phyloP scores from a whole-genome alignment of 495 filamentous ascomycete genomes.

The Hypoxylon intermedium region DNA sequence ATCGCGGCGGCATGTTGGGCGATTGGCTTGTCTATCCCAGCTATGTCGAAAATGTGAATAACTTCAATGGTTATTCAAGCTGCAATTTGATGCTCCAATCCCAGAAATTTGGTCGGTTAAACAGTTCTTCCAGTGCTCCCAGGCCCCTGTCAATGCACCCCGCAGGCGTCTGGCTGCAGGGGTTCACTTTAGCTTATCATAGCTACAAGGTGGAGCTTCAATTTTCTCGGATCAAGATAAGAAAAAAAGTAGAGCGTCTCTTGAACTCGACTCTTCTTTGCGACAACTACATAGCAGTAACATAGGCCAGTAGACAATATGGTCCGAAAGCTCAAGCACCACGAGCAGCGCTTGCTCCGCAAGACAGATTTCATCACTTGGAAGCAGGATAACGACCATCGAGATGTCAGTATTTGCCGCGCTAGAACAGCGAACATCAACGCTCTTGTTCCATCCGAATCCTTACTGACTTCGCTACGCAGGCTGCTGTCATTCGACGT shows the following conservation, averaged over 20 bases:
- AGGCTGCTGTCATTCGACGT: conserved; percentile 73
- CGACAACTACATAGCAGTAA: conserved; percentile 5
- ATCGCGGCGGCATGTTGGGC: conserved; percentile 42
- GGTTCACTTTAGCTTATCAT: conserved; percentile 30
- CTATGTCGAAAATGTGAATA: no score
- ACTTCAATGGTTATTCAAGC: no score
- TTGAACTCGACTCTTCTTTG: conserved; percentile 11
- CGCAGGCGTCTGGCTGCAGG: conserved; percentile 14
- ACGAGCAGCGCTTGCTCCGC: conserved; percentile 78
- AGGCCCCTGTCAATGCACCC: conserved; percentile 12
- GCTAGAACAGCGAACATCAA: not conserved
- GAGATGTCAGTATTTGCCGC: conserved; percentile 56
- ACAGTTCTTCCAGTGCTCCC: conserved; percentile 24
- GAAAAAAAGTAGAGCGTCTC: conserved; percentile 31
- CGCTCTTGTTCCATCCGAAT: not conserved
- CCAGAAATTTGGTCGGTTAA: conserved; percentile 25
- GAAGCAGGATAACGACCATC: conserved; percentile 85
- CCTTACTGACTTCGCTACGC: conserved; percentile 2
- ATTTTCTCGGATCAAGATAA: conserved; percentile 14
- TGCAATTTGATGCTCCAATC: not conserved
- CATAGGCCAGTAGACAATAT: conserved; percentile 50
- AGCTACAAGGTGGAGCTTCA: conserved; percentile 11
- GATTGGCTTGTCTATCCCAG: conserved; percentile 8
- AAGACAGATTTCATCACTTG: conserved; percentile 97
- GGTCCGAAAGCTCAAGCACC: conserved; percentile 91